Percentiles rank a stretch among this genome's conserved stretches.
Evolutionary conservation across 441 rosid species (phyloP).

Genomic region (Populus hybrid): DNA sequence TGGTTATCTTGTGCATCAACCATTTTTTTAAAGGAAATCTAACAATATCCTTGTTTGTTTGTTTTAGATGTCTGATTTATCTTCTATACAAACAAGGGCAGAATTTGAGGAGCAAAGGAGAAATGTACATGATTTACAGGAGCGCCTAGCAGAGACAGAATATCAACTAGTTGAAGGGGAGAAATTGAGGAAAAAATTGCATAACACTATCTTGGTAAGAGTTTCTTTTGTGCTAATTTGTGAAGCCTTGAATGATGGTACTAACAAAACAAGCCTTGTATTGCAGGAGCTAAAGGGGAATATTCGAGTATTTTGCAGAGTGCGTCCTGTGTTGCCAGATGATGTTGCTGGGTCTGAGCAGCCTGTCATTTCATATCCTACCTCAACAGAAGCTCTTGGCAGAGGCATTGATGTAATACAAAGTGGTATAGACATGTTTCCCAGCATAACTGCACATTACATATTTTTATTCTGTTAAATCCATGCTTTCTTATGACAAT

Average conservation of each 20-base stretch:
- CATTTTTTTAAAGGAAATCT: neutral
- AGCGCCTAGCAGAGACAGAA: slow-evolving; percentile 65
- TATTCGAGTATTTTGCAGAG: slow-evolving; percentile 94
- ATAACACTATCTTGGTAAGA: slow-evolving; percentile 87
- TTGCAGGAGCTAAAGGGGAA: slow-evolving; percentile 94
- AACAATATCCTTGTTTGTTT: slow-evolving; percentile 4
- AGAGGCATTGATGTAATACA: slow-evolving; percentile 82
- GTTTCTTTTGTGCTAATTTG: neutral
- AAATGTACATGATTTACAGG: slow-evolving; percentile 40
- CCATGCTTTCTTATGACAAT: neutral
- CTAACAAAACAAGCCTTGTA: neutral
- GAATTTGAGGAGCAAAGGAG: slow-evolving; percentile 59
- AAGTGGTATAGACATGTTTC: slow-evolving; percentile 48
- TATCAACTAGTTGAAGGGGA: slow-evolving; percentile 74
- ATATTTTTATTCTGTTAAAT: neutral
- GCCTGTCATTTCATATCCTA: slow-evolving; percentile 63
- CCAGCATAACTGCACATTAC: neutral
- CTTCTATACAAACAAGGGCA: slow-evolving; percentile 46
- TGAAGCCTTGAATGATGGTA: neutral
- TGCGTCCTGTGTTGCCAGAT: slow-evolving; percentile 81
- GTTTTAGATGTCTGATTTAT: slow-evolving; percentile 56
- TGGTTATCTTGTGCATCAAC: neutral
- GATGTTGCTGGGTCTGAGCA: slow-evolving; percentile 64
- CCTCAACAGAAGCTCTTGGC: slow-evolving; percentile 67
- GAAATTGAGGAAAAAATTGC: slow-evolving; percentile 73